These are phyloP conservation scores for Cornus florida DNA, from an alignment of 148 eudicot species.

Conservation along the genomic window DNA sequence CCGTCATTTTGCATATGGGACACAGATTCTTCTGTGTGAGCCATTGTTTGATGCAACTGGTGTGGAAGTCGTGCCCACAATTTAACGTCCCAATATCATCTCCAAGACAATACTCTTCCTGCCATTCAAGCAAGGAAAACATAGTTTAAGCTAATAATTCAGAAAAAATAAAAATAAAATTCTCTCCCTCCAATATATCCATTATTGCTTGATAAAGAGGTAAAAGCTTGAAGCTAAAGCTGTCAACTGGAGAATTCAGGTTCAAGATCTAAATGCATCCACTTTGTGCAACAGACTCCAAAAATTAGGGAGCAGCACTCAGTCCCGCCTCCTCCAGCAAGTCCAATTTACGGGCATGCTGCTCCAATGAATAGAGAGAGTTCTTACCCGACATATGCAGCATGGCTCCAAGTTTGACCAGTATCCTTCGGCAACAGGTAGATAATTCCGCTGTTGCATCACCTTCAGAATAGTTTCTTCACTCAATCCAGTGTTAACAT, in stretches of 20 bases:
- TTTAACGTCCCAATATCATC: conserved; percentile 60
- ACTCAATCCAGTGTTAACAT: conserved; percentile 52
- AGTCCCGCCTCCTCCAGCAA: background rate
- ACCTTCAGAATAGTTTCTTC: conserved; percentile 46
- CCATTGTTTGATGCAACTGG: conserved; percentile 69
- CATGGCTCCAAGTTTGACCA: conserved; percentile 47
- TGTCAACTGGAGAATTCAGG: background rate
- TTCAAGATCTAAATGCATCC: background rate
- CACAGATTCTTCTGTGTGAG: conserved; percentile 57
- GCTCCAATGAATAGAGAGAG: background rate
- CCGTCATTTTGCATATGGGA: conserved; percentile 67
- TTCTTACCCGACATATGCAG: conserved; percentile 59
- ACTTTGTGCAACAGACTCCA: background rate
- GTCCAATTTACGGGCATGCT: background rate
- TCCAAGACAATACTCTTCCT: conserved; percentile 59
- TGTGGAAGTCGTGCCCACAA: conserved; percentile 74
- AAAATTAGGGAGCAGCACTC: background rate
- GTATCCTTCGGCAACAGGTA: conserved; percentile 7
- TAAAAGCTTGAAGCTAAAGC: too few relatives aligned
- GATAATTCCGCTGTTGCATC: conserved; percentile 39
- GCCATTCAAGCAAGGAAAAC: conserved; percentile 6
- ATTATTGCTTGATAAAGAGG: background rate
- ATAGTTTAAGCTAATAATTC: background rate
- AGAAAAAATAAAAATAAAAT: background rate
- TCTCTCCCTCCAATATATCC: background rate